These are phyloP conservation scores for Nematocida sp. DNA, from an alignment of 371 early-diverging fungal species.

Conservation along the genomic window DNA sequence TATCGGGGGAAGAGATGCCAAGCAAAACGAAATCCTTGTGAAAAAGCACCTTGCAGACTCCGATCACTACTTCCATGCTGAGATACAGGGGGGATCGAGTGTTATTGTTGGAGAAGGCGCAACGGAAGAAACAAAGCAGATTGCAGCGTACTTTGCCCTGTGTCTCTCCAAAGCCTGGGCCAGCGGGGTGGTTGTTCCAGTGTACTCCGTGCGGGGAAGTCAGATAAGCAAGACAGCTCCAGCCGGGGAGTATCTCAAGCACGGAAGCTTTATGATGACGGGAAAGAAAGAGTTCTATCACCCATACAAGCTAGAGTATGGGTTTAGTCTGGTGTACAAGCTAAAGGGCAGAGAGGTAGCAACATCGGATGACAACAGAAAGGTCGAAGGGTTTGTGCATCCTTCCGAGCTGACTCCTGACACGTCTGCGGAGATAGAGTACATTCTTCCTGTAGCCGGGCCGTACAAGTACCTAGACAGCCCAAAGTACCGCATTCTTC, in stretches of 20 bases:
- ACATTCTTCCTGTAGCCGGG: conserved; percentile 86
- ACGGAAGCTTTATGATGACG: conserved; percentile 89
- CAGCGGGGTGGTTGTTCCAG: conserved; percentile 80
- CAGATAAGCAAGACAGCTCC: conserved; percentile 88
- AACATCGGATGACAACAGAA: conserved; percentile 24
- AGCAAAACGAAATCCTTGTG: conserved; percentile 91
- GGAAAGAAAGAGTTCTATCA: conserved; percentile 83
- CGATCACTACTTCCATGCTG: conserved; percentile 90
- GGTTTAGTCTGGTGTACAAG: conserved; percentile 83
- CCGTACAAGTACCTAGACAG: conserved; percentile 77
- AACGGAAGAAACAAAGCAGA: conserved; percentile 74
- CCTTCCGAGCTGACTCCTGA: conserved; percentile 67
- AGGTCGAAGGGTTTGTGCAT: conserved; percentile 22
- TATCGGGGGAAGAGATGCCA: conserved; percentile 86
- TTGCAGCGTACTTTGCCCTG: conserved; percentile 89
- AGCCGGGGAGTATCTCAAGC: conserved; percentile 83
- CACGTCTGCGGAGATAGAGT: conserved; percentile 72
- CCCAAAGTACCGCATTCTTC: conserved; percentile 85
- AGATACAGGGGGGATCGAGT: conserved; percentile 89
- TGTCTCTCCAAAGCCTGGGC: conserved; percentile 92
- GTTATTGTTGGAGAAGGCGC: conserved; percentile 65
- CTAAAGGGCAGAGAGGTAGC: conserved; percentile 54
- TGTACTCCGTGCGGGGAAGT: conserved; percentile 84
- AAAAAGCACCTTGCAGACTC: conserved; percentile 67
- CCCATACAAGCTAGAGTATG: conserved; percentile 85